phyloP scores from a whole-genome alignment of 106 monocot genomes.

The Platanthera guangdongensis region DNA sequence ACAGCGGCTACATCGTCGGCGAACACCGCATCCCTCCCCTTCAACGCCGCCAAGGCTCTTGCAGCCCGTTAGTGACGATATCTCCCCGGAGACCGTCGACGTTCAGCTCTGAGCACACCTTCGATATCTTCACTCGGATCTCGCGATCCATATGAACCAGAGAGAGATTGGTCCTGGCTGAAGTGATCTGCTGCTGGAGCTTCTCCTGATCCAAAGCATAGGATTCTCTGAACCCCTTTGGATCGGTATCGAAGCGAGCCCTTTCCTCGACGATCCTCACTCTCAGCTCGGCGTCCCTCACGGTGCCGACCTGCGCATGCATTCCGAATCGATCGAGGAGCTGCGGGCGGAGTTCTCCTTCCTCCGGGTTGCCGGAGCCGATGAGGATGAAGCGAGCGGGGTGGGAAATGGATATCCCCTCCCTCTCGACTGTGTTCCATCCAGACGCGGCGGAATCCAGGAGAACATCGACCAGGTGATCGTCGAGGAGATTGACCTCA shows the following conservation, averaged over 20 bases:
- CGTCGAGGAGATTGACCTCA: conserved; percentile 96
- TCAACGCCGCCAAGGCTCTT: conserved; percentile 86
- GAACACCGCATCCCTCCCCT: conserved; percentile 76
- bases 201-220: conserved; percentile 82
- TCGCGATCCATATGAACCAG: conserved; percentile 80
- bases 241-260: conserved; percentile 70
- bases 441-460: conserved; percentile 96
- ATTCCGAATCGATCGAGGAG: conserved; percentile 96
- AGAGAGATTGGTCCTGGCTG: conserved; percentile 47
- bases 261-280: conserved; percentile 98
- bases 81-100: conserved; percentile 98
- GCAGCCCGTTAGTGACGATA: conserved; percentile 93
- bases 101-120: conserved; percentile 91
- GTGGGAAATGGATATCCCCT: conserved; percentile 97
- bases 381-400: conserved; percentile 97
- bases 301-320: conserved; percentile 98
- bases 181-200: conserved; percentile 66
- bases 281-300: conserved; percentile 88
- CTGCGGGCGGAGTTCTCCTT: conserved; percentile 95
- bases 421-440: conserved; percentile 98
- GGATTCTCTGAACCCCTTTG: conserved; percentile 70
- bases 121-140: conserved; percentile 84
- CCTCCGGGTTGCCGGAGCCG: conserved; percentile 95
- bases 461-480: conserved; percentile 93
- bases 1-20: conserved; percentile 90